Conservation (phyloP, 495 filamentous ascomycete species). For the Pseudotulostoma volvatum region DNA sequence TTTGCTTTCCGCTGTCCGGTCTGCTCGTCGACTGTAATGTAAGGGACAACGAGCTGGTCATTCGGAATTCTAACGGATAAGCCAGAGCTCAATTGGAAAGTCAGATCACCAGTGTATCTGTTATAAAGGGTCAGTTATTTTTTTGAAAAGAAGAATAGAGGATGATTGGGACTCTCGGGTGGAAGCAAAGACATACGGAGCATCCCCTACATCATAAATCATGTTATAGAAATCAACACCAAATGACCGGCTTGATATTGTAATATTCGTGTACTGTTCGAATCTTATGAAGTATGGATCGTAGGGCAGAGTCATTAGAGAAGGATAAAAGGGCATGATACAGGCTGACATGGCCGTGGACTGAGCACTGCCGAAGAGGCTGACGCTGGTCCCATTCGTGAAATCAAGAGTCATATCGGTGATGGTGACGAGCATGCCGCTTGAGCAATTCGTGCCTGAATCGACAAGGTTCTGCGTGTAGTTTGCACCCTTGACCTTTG, state of each 20-base stretch:
- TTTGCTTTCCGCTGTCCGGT: constrained; percentile 14
- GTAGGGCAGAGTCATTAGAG: constrained; percentile 9
- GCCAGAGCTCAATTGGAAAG: constrained; percentile 7
- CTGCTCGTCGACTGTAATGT: constrained; percentile 8
- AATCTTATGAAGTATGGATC: constrained; percentile 13
- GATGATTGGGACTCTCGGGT: too few species aligned
- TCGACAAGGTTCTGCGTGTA: constrained; percentile 11
- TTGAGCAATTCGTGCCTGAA: constrained; percentile 11
- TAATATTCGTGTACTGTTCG: constrained; percentile 5
- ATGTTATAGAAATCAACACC: constrained; percentile 8
- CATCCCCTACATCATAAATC: constrained; percentile 4
- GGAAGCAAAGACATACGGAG: too few species aligned
- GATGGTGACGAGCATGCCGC: constrained; percentile 19
- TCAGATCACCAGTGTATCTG: constrained; percentile 13
- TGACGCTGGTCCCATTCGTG: constrained; percentile 17
- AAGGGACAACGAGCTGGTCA: constrained; percentile 20
- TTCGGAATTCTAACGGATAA: constrained; percentile 15
- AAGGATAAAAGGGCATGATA: constrained; percentile 9
- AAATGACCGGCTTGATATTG: constrained; percentile 8
- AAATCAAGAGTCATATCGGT: constrained; percentile 19
- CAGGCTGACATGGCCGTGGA: constrained; percentile 10
- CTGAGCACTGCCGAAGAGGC: constrained; percentile 6
- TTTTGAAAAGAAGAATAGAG: too few species aligned
- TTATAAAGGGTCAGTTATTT: too few species aligned
- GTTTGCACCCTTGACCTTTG: constrained; percentile 20